Base-by-base conservation (phyloP, 352 stramenopile species). In the Thraustochytrium sp. region DNA sequence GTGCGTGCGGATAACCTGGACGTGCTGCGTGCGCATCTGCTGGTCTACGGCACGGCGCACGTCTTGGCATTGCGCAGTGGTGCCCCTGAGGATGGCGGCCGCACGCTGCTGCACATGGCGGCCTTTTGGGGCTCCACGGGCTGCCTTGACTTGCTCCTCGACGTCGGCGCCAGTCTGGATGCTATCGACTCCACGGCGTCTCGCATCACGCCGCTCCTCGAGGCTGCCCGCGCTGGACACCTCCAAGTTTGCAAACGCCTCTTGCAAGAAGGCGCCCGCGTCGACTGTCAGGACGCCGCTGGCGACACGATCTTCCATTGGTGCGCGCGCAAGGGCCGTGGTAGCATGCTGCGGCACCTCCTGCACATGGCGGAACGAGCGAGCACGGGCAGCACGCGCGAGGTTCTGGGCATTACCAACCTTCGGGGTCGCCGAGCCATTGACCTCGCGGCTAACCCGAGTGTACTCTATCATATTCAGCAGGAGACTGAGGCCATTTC, bases 261-360 rank as follows among this genome's bases (percentile, higher is more conserved):
- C 3, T 13, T 80, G 0, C 9, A 80, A 72, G 68, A 64, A 29
- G 68, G 68, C 8, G 68, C 68, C 1, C 31, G 40, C 31, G 46
- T 80, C 11, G 44, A 42, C 53, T 46, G 34, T 13, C 68, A 80
- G 68, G 68, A 80, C 51, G 34, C 34, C 23, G 21, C 26, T 29
- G 68, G 68, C 18, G 68, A 80, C 51, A 51, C 68, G 9, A 21
- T 80, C 38, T 80, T 80, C 38, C 68, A 80, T 34, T 80, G 68
- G 68, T 80, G 68, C 42, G 68, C 68, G 29, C 68, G 68, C 37
- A 44, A 26, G 16, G 68, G 68, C 46, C n/a, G 40, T 5, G 68
- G 68, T 42, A 80, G 68, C 51, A 80, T 64, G 53, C 76, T 80
- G n/a, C 48, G 37, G 5, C 48, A 80, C 38, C 68, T 80, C 23